phyloP scores from a whole-genome alignment of 495 filamentous ascomycete genomes.

The Penicillium cinerascens region DNA sequence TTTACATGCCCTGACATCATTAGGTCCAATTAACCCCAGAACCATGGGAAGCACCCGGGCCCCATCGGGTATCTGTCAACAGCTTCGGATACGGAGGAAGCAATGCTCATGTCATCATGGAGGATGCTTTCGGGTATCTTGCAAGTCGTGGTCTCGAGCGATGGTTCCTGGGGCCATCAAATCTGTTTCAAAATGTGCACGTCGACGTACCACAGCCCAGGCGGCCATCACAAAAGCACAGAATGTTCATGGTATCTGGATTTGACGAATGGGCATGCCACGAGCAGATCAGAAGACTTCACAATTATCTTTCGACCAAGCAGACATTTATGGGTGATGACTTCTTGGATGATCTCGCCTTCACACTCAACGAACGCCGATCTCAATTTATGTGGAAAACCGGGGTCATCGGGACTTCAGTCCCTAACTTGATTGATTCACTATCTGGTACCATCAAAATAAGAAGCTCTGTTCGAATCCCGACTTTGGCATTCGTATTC shows the following conservation, averaged over 20 bases:
- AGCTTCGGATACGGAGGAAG: constrained; percentile 40
- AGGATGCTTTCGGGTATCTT: constrained; percentile 23
- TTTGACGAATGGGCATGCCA: constrained; percentile 16
- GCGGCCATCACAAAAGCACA: background rate
- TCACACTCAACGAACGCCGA: constrained; percentile 26
- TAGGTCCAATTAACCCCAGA: constrained; percentile 18
- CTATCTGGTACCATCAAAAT: constrained; percentile 4
- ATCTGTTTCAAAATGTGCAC: background rate
- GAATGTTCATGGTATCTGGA: constrained; percentile 18
- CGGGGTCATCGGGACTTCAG: constrained; percentile 10
- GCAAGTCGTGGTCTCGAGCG: background rate
- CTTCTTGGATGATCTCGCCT: constrained; percentile 26
- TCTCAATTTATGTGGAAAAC: constrained; percentile 23
- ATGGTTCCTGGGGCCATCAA: background rate
- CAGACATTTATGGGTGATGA: background rate
- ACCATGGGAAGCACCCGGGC: constrained; percentile 17
- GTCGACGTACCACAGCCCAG: background rate
- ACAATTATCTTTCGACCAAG: constrained; percentile 9
- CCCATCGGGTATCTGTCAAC: constrained; percentile 33
- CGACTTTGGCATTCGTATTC: constrained; percentile 25
- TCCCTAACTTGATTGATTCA: background rate
- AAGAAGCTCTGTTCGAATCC: constrained; percentile 1
- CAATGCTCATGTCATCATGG: constrained; percentile 41
- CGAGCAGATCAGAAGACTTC: constrained; percentile 1
- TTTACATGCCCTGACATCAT: background rate